phyloP scores from a whole-genome alignment of 1,139 yeast genomes.

The Magnusiomyces tetraspermus region DNA sequence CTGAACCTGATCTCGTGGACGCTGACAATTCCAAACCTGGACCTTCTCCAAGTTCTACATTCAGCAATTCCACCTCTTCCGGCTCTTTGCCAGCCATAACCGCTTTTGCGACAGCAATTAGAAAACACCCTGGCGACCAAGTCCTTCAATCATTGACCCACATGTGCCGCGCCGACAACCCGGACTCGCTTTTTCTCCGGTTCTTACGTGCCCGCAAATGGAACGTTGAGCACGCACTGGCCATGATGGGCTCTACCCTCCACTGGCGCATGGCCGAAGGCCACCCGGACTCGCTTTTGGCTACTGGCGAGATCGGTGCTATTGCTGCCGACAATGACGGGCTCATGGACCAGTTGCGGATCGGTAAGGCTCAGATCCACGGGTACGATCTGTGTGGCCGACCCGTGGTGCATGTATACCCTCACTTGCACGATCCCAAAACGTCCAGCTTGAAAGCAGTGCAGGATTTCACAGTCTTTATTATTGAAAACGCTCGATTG shows the following conservation, averaged over 20 bases:
- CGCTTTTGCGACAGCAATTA: constrained; percentile 7
- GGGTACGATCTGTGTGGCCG: constrained; percentile 58
- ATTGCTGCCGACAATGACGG: constrained; percentile 35
- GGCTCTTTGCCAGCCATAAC: constrained; percentile 3
- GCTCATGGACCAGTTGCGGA: constrained; percentile 41
- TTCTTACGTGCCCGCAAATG: constrained; percentile 68
- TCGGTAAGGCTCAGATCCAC: constrained; percentile 54
- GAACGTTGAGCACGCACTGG: constrained; percentile 50
- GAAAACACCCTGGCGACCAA: constrained; percentile 11
- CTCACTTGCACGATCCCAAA: constrained; percentile 59
- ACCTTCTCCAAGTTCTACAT: no score
- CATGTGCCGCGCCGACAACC: constrained; percentile 54
- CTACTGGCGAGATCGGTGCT: constrained; percentile 50
- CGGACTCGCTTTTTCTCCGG: constrained; percentile 60
- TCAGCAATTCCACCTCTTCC: background rate
- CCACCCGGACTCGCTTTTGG: constrained; percentile 49
- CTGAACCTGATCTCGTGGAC: constrained; percentile 9
- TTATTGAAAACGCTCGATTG: constrained; percentile 63
- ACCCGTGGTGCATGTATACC: constrained; percentile 64
- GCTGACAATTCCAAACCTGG: constrained; percentile 2
- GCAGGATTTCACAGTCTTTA: constrained; percentile 53
- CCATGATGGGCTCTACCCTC: constrained; percentile 59
- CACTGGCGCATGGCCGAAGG: constrained; percentile 57
- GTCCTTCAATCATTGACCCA: constrained; percentile 34
- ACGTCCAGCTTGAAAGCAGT: constrained; percentile 63